Percentiles rank a stretch among this genome's conserved stretches.
These are phyloP conservation scores for Ascocoryne sarcoides DNA, from an alignment of 2,329 filamentous ascomycete species.

Conservation along the genomic window DNA sequence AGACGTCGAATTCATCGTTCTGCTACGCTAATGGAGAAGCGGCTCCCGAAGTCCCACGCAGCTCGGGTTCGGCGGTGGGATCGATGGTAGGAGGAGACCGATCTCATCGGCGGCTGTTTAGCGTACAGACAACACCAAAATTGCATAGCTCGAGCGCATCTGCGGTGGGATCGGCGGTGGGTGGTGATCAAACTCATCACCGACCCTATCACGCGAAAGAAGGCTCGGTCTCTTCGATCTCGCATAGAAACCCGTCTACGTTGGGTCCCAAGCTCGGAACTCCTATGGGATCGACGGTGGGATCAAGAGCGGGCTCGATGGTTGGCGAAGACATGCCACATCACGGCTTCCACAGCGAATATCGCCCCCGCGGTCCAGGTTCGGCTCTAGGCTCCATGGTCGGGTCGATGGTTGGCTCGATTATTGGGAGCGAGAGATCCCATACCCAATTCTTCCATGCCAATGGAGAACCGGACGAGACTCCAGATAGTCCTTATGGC, in stretches of 20 bases:
- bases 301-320: background rate
- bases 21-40: slow-evolving; percentile 40
- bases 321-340: background rate
- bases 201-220: slow-evolving; percentile 75
- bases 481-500: slow-evolving; percentile 33
- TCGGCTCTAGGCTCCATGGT: slow-evolving; percentile 25
- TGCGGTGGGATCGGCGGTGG: slow-evolving; percentile 20
- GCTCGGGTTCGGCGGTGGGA: background rate
- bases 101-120: background rate
- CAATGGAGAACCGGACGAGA: slow-evolving; percentile 39
- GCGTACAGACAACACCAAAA: background rate
- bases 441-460: slow-evolving; percentile 67
- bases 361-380: slow-evolving; percentile 5
- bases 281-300: too few relatives aligned
- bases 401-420: slow-evolving; percentile 18
- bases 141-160: slow-evolving; percentile 17
- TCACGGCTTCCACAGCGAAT: background rate
- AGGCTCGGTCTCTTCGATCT: slow-evolving; percentile 39
- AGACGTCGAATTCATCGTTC: slow-evolving; percentile 33
- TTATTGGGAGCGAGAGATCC: slow-evolving; percentile 21
- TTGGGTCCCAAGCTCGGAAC: too few relatives aligned
- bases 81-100: background rate
- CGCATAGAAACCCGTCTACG: slow-evolving; percentile 5
- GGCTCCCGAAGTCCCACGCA: slow-evolving; percentile 28
- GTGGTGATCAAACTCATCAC: slow-evolving; percentile 31